Conservation (phyloP, 345 rosid species). For the Salix caprea region DNA sequence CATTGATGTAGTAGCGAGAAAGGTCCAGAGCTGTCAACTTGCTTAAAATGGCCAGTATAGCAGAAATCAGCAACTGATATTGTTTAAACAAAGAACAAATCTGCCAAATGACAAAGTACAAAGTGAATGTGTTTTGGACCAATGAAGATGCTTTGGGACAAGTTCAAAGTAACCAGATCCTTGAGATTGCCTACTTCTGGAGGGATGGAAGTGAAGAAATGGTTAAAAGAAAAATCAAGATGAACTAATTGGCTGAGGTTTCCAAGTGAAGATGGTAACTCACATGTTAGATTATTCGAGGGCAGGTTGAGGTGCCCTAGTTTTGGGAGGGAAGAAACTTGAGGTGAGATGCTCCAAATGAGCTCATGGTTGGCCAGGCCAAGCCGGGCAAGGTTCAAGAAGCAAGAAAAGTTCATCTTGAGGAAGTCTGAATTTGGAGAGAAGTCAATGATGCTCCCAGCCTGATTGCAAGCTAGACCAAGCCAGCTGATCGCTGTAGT, state of each 20-base stretch:
- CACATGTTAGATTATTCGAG: background rate
- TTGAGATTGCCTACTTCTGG: background rate
- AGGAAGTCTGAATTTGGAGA: background rate
- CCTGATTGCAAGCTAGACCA: background rate
- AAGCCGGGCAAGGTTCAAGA: background rate
- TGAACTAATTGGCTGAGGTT: background rate
- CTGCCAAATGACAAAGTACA: background rate
- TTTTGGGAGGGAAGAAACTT: constrained; percentile 7
- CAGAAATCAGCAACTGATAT: background rate
- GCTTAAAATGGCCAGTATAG: background rate
- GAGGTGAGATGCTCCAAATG: background rate
- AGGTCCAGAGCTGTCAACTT: background rate
- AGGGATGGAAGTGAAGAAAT: background rate
- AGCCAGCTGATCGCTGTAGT: background rate
- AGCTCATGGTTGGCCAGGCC: background rate
- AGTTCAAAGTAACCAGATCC: background rate
- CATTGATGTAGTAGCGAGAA: background rate
- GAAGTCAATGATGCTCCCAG: constrained; percentile 9
- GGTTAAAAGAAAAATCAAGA: background rate
- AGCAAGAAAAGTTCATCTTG: constrained; percentile 12
- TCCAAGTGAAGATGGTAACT: constrained; percentile 7
- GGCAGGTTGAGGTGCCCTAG: constrained; percentile 3
- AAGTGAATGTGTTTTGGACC: background rate
- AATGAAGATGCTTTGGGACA: background rate
- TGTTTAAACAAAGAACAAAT: background rate